Evolutionary conservation across 805 yeast genomes (phyloP).

Genomic region (Saccharomycopsis lassenensis): DNA sequence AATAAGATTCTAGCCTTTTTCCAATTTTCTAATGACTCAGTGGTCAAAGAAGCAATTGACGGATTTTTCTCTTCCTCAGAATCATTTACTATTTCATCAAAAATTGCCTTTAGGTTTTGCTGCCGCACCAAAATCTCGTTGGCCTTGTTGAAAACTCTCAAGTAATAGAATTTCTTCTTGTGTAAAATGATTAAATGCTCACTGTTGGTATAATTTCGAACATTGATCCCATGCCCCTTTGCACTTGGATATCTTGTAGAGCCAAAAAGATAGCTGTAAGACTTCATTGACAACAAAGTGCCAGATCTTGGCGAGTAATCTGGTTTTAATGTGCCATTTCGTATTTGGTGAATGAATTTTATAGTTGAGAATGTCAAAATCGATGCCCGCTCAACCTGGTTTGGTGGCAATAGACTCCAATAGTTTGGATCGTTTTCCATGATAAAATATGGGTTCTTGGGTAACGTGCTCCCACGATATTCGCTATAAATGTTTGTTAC

Average conservation of each 20-base stretch:
- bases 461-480: constrained; percentile 54
- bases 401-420: constrained; percentile 37
- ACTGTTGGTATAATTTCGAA: constrained; percentile 55
- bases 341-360: constrained; percentile 36
- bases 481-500: constrained; percentile 55
- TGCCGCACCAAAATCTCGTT: constrained; percentile 58
- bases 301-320: constrained; percentile 45
- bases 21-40: constrained; percentile 82
- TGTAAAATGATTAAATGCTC: constrained; percentile 68
- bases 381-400: constrained; percentile 60
- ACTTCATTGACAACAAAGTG: constrained; percentile 52
- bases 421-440: constrained; percentile 65
- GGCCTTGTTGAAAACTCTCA: constrained; percentile 64
- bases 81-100: constrained; percentile 50
- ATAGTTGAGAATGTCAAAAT: constrained; percentile 54
- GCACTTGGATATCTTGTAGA: constrained; percentile 44
- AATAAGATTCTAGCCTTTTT: constrained; percentile 52
- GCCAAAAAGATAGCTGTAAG: constrained; percentile 59
- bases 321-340: constrained; percentile 38
- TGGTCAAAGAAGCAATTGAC: constrained; percentile 78
- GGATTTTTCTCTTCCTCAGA: constrained; percentile 38
- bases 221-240: constrained; percentile 47
- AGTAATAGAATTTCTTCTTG: constrained; percentile 78
- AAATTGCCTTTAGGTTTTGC: constrained; percentile 53
- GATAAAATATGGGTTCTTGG: constrained; percentile 68